phyloP scores from a whole-genome alignment of 1,139 yeast genomes.

The Scheffersomyces titani region DNA sequence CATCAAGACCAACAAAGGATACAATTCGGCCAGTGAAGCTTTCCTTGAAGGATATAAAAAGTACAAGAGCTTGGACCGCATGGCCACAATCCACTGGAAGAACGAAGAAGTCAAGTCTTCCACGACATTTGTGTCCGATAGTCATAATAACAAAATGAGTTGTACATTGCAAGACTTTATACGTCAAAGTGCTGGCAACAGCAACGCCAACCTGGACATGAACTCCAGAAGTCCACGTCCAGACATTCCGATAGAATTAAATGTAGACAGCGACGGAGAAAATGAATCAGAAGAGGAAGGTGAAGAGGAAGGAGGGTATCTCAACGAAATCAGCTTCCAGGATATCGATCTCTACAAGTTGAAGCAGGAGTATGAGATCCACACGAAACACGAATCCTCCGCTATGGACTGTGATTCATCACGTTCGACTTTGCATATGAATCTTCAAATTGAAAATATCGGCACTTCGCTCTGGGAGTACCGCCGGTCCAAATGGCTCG shows the following conservation, averaged over 20 bases:
- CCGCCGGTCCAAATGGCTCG: constrained; percentile 61
- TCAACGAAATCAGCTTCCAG: constrained; percentile 17
- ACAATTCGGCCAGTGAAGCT: constrained; percentile 32
- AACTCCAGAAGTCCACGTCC: constrained; percentile 1
- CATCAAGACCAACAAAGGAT: constrained; percentile 21
- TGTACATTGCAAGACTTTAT: constrained; percentile 29
- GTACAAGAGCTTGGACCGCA: constrained; percentile 36
- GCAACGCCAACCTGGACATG: constrained; percentile 1
- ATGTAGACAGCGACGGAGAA: constrained; percentile 14
- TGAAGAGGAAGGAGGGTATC: constrained; percentile 6
- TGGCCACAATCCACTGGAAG: constrained; percentile 26
- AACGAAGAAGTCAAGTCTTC: constrained; percentile 22
- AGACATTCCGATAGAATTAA: constrained; percentile 2
- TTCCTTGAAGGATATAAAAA: constrained; percentile 37
- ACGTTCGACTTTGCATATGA: constrained; percentile 8
- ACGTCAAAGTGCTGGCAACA: constrained; percentile 17
- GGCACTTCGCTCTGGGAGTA: constrained; percentile 62
- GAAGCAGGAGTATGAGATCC: constrained; percentile 25
- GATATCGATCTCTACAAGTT: constrained; percentile 30
- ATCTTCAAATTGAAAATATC: constrained; percentile 11
- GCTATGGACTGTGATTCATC: constrained; percentile 7
- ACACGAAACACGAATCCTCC: not conserved
- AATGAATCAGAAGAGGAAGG: constrained; percentile 18
- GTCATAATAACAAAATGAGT: constrained; percentile 6
- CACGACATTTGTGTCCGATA: constrained; percentile 21